Percentiles rank a stretch among this genome's conserved stretches.
phyloP scores from a whole-genome alignment of 164 flowering plant species.

The Saururus chinensis region DNA sequence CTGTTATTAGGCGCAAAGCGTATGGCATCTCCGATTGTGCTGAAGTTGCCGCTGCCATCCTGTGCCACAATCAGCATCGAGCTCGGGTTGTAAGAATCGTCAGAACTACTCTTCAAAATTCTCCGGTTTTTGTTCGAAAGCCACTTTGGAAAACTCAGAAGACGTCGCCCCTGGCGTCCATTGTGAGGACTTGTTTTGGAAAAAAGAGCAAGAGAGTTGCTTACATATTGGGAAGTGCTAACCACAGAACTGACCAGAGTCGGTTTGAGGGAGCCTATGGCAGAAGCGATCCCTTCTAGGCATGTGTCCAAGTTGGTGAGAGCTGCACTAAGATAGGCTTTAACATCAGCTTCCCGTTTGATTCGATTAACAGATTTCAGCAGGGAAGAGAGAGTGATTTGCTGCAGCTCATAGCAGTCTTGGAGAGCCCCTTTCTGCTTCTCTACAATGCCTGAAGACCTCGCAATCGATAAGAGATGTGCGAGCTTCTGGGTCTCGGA shows the following conservation, averaged over 20 bases:
- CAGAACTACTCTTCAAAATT: constrained; percentile 23
- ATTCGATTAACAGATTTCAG: constrained; percentile 37
- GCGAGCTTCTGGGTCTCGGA: constrained; percentile 44
- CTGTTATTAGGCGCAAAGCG: constrained; percentile 67
- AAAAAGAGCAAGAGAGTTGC: constrained; percentile 58
- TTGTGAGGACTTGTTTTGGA: constrained; percentile 8
- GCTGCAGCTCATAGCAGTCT: constrained; percentile 81
- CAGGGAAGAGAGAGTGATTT: constrained; percentile 44
- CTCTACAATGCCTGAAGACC: constrained; percentile 30
- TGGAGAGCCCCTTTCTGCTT: constrained; percentile 58
- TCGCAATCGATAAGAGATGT: constrained; percentile 18
- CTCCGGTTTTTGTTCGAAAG: constrained; percentile 28
- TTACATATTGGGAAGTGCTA: constrained; percentile 45
- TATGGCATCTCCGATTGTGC: constrained; percentile 53
- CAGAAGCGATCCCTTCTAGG: constrained; percentile 66
- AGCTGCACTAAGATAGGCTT: constrained; percentile 70
- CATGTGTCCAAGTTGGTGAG: constrained; percentile 87
- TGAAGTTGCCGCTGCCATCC: constrained; percentile 83
- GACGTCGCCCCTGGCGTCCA: constrained; percentile 15
- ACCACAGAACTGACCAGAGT: constrained; percentile 23
- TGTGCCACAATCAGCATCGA: constrained; percentile 47
- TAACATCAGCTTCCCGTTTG: constrained; percentile 35
- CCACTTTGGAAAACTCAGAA: constrained; percentile 47
- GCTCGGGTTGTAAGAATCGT: constrained; percentile 31
- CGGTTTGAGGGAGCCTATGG: constrained; percentile 52